Conservation (phyloP, 345 rosid genomes). For the Bruguiera parviflora region DNA sequence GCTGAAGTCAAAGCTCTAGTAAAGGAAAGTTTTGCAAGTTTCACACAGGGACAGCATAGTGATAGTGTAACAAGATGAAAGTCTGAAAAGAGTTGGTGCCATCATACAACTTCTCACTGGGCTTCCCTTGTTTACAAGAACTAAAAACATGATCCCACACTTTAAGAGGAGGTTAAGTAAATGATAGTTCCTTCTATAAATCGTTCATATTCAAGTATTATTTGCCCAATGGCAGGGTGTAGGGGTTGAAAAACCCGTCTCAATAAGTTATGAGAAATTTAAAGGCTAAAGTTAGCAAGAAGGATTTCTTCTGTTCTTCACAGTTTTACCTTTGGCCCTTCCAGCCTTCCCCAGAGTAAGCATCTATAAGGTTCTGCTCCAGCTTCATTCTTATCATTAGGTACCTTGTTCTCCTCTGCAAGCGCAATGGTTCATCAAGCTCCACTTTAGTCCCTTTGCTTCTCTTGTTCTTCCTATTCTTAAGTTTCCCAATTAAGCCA, state of each 20-base stretch:
- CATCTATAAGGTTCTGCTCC: conserved; percentile 98
- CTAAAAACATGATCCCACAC: not conserved
- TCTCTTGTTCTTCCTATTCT: conserved; percentile 51
- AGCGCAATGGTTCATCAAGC: conserved; percentile 67
- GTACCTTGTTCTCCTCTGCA: conserved; percentile 90
- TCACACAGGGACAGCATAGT: too few species aligned
- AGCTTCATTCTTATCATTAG: conserved; percentile 85
- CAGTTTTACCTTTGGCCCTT: conserved; percentile 89
- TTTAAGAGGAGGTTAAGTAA: too few species aligned
- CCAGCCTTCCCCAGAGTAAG: conserved; percentile 97
- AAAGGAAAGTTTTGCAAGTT: too few species aligned
- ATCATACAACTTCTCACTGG: not conserved
- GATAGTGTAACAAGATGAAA: too few species aligned
- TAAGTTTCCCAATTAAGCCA: conserved; percentile 33
- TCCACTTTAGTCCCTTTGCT: conserved; percentile 44
- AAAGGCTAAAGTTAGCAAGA: conserved; percentile 1
- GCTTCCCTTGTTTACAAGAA: not conserved
- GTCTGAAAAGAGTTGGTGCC: not conserved
- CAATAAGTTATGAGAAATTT: not conserved
- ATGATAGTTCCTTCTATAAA: too few species aligned
- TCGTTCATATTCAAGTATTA: too few species aligned
- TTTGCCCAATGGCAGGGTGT: too few species aligned
- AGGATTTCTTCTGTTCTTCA: not conserved
- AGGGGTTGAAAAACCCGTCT: not conserved
- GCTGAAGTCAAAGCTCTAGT: too few species aligned